Evolutionary conservation across 140 eudicot genomes (phyloP), one percentile per base, ranked within the genome.

Genomic region (Cichorium intybus): DNA sequence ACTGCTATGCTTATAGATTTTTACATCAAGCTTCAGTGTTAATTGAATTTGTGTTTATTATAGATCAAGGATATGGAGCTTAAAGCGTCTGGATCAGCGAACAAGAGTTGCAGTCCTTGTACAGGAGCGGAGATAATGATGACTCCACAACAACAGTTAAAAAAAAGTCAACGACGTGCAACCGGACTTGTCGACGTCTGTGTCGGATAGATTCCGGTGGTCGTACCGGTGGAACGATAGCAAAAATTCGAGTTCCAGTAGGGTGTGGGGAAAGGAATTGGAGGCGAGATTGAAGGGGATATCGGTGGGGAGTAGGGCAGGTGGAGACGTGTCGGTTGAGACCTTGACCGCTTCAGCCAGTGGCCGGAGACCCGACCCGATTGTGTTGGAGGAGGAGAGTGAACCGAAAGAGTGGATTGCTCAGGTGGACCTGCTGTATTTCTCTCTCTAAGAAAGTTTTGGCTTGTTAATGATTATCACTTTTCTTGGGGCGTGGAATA

Each of bases 261-360:
- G 93, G 70, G 82, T 70, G 10, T 85, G 88, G 92, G 92, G 92
- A 64, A 92, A 82, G 80, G 98, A 92, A 77, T 59, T 92, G 86
- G 96, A 92, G 74, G 96, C 95, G 56, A 77, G 98, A 66, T 66
- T 92, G 61, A 92, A 88, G 80, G 98, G 98, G 62, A 81, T 92
- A 39, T 88, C 96, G 23, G 81, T 85, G 70, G 95, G 95, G 10
- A 87, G 85, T 15, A 85, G 69, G 6, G 72, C 62, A 52, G 71
- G 61, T 35, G 72, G 77, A 17, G 78, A 73, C 15, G 72, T 56
- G 50, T 84, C 90, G 61, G 87, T 84, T 41, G 79, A 87, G 60
- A 80, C 97, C 59, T 37, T 79, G 58, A 72, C 86, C 26, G 82
- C 90, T 43, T 84, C 97, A 34, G 95, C 97, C 26, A 88, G 96